These are phyloP conservation scores for Stromatinia cepivora DNA, from an alignment of 2,329 filamentous ascomycete genomes.

Conservation along the genomic window DNA sequence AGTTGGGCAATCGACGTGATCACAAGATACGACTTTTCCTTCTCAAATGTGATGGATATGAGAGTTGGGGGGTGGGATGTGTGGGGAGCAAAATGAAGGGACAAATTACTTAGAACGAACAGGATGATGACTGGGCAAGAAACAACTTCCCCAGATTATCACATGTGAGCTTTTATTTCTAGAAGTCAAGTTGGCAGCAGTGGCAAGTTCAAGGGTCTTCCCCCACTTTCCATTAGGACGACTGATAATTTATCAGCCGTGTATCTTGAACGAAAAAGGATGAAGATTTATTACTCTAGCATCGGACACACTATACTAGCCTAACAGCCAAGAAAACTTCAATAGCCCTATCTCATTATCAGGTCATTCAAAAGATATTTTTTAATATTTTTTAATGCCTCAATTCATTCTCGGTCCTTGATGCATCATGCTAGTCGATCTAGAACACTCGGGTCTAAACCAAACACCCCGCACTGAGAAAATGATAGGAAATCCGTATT, in stretches of 20 bases:
- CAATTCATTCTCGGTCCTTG: neutral
- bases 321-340: neutral
- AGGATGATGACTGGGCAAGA: neutral
- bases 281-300: conserved; percentile 14
- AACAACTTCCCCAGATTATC: neutral
- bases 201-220: neutral
- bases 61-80: neutral
- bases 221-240: neutral
- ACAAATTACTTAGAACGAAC: neutral
- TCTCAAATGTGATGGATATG: neutral
- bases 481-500: neutral
- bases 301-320: neutral
- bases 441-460: conserved; percentile 2
- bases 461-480: neutral
- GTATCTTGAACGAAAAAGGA: neutral
- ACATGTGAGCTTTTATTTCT: neutral
- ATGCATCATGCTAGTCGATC: neutral
- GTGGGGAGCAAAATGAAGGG: neutral
- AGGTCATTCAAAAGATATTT: neutral
- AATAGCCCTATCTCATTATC: neutral
- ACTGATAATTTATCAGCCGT: neutral
- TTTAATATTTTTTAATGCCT: neutral
- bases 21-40: conserved; percentile 3
- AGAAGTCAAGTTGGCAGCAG: neutral
- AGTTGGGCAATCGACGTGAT: neutral